Base-by-base conservation (phyloP, 768 basidiomycete species). In the Suillus placidus region DNA sequence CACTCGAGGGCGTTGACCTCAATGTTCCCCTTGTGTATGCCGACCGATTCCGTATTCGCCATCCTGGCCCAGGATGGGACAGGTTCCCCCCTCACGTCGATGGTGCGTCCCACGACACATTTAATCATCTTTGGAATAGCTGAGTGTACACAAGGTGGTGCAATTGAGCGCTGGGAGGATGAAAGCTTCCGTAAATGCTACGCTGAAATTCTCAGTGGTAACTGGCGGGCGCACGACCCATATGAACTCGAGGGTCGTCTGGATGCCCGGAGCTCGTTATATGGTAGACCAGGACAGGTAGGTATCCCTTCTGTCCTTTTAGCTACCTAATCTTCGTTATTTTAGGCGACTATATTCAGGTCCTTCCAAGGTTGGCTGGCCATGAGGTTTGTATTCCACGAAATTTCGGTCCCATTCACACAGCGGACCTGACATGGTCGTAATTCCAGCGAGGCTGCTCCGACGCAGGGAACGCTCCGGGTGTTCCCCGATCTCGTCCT, bases 301-400 rank as follows among this genome's bases (percentile, higher is more conserved):
- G 23, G 58, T 66, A 51, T 73, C 71, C 2, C 42, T 60, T 34
- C 6, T 16, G 4, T 35, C 26, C n/a, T 13, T 26, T 16, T 10
- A 51, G 18, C 23, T 18, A 23, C 23, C n/a, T 61, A 35, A 30
- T 64, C n/a, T 32, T 58, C 34, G 66, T 63, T 42, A 65, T 61
- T 57, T 14, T 18, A 84, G 75, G 81, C 83, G 32, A 85, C 75
- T 63, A 80, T 87, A 8, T 86, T 88, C 71, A 79, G 85, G 63
- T 86, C 88, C 2, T 93, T 88, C 79, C 91, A 92, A 71, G 91
- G 91, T 20, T 93, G 91, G 91, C 74, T 90, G 20, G 82, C 90
- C 1, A 80, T 90, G 81, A 88, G 87, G 88, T 89, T 30, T 42
- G 58, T 60, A 42, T 42, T 37, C 18, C 12, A 32, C 26, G 6